Evolutionary conservation across 306 rosid species (phyloP), one percentile per base, ranked within the genome.

Genomic region (Geum urbanum): DNA sequence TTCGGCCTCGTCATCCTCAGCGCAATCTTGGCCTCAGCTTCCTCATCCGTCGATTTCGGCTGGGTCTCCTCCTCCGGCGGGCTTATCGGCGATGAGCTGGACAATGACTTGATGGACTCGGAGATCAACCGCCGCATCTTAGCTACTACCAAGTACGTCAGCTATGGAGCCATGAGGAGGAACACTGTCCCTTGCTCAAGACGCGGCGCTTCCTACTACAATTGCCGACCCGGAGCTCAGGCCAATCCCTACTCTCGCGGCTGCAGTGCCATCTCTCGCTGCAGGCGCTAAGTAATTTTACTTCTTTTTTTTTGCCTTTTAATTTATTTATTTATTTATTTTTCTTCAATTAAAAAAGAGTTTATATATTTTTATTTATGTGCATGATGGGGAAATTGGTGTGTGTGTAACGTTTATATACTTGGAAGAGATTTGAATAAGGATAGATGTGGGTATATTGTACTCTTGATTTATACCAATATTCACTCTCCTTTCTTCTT

Each of bases 151-250:
- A 77, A 74, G 66, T 92, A 92, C 81, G 90, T 92, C 19, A 90
- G 98, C 92, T 92, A 92, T 72, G 98, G 96, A 68, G 98, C 98
- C 75, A 86, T 92, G 72, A 84, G 87, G 87, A 86, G 91, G 86
- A 92, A 90, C 92, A 82, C 80, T 56, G 92, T 92, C 4, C 98
- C 98, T 14, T 92, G 96, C 81, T 92, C 96, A 0, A 70, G 91
- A 12, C 97, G 97, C 9, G 98, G 98, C 72, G 97, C 97, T 73
- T 92, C 98, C 20, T 92, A 92, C 74, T 92, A 90, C 84, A 92
- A 92, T 72, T 92, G 98, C 86, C 84, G 90, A 32, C 80, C 85
- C 4, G 98, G 98, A 3, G 97, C 87, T 72, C 96, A 80, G 89
- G 97, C 98, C 5, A 92, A 92, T 56, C 98, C 98, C 20, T 92